Base-by-base conservation (phyloP, 306 rosid species). In the Vicia villosa region DNA sequence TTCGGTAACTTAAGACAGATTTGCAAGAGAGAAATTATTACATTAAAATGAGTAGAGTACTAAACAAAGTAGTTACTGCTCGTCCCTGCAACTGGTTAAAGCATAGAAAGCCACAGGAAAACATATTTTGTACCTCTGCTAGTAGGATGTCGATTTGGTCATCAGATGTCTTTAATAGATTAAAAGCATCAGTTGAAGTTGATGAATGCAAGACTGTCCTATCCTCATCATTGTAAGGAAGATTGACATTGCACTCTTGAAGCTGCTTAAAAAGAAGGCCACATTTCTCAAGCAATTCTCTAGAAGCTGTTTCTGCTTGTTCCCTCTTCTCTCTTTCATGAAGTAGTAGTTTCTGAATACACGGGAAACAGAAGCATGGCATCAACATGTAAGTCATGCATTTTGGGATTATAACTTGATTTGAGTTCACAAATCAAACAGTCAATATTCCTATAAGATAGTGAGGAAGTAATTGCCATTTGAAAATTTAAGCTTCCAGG, bases 241-340 rank as follows among this genome's bases (percentile, higher is more conserved):
- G 78, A 76, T 62, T 68, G 72, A 72, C 82, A 77, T 72, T 80
- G 85, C 92, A 88, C 60, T 87, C 87, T 68, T 77, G 83, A 79
- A 94, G 96, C 83, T 68, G 83, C 85, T 57, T 68, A 46, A 76
- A 83, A 73, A 94, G 88, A 78, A 75, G 52, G 83, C 77, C 77
- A 81, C 83, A 90, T 75, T 88, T 88, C 58, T 81, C 75, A 69
- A 87, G 74, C 68, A 83, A 76, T 68, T 78, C 80, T 72, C 82
- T 77, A 78, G 74, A 76, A 49, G 83, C 80, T 28, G 71, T 76
- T 72, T 85, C 90, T 14, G 80, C 83, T 22, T 38, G 86, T 74
- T 83, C 80, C 75, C 84, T 87, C 81, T 51, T 78, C 74, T 85
- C 89, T 75, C 80, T 84, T 72, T 88, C 95, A 37, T 11, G 76